Base-by-base conservation (phyloP, 202 grass and related monocot genomes). In the Panicum virgatum region DNA sequence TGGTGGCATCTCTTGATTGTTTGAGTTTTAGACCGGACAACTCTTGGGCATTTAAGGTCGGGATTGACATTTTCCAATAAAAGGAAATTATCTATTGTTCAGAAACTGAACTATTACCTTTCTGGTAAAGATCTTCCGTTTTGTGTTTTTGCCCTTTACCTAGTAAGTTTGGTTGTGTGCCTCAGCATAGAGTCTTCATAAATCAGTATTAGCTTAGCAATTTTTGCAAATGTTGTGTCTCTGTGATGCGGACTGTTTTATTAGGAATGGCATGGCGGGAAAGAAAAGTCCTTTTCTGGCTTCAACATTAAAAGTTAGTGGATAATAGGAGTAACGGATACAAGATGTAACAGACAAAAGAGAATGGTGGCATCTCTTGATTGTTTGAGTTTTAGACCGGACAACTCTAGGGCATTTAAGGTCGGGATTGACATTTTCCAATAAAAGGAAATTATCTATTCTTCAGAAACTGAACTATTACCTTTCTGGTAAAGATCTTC, bases 161-260 rank as follows among this genome's bases (percentile, higher is more conserved):
- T 6, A 79, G 40, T 79, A 13, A 83, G 42, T 75, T 61, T 79
- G 16, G 15, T 56, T 79, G 30, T 60, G 53, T 76, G 44, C 64
- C 83, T 77, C 34, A 10, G 5, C 7, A 42, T 79, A 44, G 32
- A 19, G 13, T 34, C 12, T 69, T 66, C 6, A 3, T 32, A 76
- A 53, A 44, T 79, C 45, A n/a, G n/a, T n/a, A n/a, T n/a, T n/a
- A 48, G 65, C 16, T 34, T 60, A 29, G 16, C 0, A 9, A 51
- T 42, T 43, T 71, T 61, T 54, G 48, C 22, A 65, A 37, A 11
- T 38, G 20, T 22, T 14, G 7, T 58, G 19, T 62, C 22, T 22
- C 26, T 43, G 62, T n/a, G 53, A 69, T 36, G 42, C 7, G 7
- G 48, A 47, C 15, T 20, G 51, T n/a, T 37, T 36, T 42, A 46